Evolutionary conservation across 768 basidiomycete genomes (phyloP).

Genomic region (Tricholomella constricta): DNA sequence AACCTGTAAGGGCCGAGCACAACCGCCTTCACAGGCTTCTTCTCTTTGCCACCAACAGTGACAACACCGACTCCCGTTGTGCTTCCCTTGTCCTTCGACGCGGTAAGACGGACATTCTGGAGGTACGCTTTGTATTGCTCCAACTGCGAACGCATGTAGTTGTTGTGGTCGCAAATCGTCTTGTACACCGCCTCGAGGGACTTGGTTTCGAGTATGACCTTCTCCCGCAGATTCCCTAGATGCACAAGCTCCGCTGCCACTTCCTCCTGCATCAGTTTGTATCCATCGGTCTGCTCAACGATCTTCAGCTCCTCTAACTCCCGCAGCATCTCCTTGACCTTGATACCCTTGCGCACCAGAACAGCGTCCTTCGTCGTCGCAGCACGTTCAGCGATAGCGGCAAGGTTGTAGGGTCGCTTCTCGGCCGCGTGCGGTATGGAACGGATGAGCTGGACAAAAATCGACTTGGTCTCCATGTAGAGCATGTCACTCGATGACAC

Average conservation of each 20-base stretch:
- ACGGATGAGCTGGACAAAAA: constrained; percentile 96
- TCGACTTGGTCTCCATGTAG: constrained; percentile 99
- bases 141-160: constrained; percentile 91
- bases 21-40: constrained; percentile 83
- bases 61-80: constrained; percentile 92
- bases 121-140: constrained; percentile 99
- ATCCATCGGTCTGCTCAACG: constrained; percentile 80
- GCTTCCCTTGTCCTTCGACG: constrained; percentile 85
- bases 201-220: constrained; percentile 89
- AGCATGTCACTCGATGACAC: constrained; percentile 98
- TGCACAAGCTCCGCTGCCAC: constrained; percentile 94
- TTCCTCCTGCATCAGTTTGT: constrained; percentile 96
- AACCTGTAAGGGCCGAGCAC: constrained; percentile 96
- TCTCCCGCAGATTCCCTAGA: constrained; percentile 94
- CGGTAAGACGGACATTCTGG: constrained; percentile 92
- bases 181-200: constrained; percentile 97
- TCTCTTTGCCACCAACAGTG: constrained; percentile 95
- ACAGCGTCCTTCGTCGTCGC: constrained; percentile 97
- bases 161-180: constrained; percentile 99
- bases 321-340: constrained; percentile 98
- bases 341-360: constrained; percentile 96
- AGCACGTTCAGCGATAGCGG: constrained; percentile 88
- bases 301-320: constrained; percentile 92
- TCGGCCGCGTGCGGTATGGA: constrained; percentile 86
- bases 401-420: constrained; percentile 86